These are phyloP conservation scores for Blechomonas ayalai DNA, from an alignment of 208 protist species.

Conservation along the genomic window DNA sequence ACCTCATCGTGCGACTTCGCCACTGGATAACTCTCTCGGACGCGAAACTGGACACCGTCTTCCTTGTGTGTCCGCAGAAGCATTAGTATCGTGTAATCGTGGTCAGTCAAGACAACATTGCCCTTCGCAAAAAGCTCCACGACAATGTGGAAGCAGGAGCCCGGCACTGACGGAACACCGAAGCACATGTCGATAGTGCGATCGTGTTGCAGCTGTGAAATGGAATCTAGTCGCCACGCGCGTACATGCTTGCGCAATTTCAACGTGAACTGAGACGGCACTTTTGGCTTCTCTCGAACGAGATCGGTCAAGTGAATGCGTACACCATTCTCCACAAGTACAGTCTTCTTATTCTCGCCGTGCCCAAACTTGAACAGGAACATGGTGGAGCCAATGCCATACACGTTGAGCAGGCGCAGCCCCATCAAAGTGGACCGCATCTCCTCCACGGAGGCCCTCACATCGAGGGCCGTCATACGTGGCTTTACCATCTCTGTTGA, in stretches of 20 bases:
- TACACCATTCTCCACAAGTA: constrained; percentile 92
- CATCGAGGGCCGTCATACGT: constrained; percentile 91
- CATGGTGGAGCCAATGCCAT: constrained; percentile 89
- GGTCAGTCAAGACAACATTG: constrained; percentile 96
- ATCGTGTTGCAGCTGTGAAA: constrained; percentile 94
- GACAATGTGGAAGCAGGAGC: constrained; percentile 81
- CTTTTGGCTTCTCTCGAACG: constrained; percentile 84
- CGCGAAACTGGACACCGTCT: constrained; percentile 61
- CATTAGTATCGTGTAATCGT: constrained; percentile 89
- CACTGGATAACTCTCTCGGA: constrained; percentile 70
- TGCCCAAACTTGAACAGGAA: constrained; percentile 94
- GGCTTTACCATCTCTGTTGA: constrained; percentile 72
- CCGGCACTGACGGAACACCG: constrained; percentile 52
- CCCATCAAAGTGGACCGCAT: constrained; percentile 77
- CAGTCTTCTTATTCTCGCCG: constrained; percentile 77
- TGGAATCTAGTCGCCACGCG: constrained; percentile 84
- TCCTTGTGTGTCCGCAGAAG: constrained; percentile 90
- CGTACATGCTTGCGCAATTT: constrained; percentile 96
- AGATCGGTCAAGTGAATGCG: constrained; percentile 91
- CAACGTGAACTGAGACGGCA: constrained; percentile 89
- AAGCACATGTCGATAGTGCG: constrained; percentile 95
- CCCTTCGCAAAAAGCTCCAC: constrained; percentile 91
- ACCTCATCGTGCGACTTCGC: constrained; percentile 4
- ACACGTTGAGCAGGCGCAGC: constrained; percentile 92
- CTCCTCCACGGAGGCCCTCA: constrained; percentile 84